phyloP scores from a whole-genome alignment of 2,329 filamentous ascomycete genomes.

The Thyridium curvatum region DNA sequence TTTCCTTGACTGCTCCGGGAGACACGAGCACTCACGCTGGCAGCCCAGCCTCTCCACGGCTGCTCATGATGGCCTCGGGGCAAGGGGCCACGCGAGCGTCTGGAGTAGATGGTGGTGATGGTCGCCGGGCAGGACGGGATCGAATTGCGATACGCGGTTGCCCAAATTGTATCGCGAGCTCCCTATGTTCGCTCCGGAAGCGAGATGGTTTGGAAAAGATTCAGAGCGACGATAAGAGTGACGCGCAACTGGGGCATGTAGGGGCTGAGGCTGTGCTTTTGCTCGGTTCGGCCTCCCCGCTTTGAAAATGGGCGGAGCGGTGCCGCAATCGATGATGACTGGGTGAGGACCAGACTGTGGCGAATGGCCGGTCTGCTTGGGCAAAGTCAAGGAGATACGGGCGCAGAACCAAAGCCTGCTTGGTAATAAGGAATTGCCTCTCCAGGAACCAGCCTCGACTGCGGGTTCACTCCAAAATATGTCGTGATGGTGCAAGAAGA shows the following conservation, averaged over 20 bases:
- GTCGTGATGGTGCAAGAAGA: too few relatives aligned
- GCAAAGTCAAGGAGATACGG: neutral
- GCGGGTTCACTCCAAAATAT: too few relatives aligned
- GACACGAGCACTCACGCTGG: conserved; percentile 47
- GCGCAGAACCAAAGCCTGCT: too few relatives aligned
- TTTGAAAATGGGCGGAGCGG: conserved; percentile 9
- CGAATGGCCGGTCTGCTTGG: neutral
- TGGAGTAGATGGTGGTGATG: conserved; percentile 2
- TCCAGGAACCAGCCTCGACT: too few relatives aligned
- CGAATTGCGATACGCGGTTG: neutral
- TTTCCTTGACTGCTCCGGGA: neutral
- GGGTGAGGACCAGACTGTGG: too few relatives aligned
- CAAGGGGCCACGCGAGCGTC: neutral
- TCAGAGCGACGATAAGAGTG: neutral
- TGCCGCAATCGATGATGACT: too few relatives aligned
- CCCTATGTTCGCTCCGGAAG: neutral
- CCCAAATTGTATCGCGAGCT: neutral
- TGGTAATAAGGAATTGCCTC: too few relatives aligned
- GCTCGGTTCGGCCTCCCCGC: conserved; percentile 15
- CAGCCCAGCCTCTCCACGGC: conserved; percentile 53
- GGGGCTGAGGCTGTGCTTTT: conserved; percentile 11
- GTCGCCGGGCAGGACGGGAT: neutral
- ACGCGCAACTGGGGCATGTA: conserved; percentile 5
- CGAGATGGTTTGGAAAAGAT: neutral
- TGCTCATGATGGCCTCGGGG: conserved; percentile 33